phyloP scores from a whole-genome alignment of 371 early-diverging fungal genomes.

The Lichtheimia ornata region DNA sequence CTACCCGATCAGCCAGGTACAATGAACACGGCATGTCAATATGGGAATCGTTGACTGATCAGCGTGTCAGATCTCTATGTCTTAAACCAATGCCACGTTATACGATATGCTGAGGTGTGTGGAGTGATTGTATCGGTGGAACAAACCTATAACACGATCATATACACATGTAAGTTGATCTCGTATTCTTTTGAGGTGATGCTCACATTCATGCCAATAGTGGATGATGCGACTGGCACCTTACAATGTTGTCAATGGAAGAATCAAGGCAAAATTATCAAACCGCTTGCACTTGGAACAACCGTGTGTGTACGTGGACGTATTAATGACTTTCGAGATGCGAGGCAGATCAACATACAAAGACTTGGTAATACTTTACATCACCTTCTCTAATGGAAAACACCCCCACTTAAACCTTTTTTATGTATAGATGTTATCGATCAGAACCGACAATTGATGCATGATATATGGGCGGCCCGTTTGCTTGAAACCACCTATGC shows the following conservation, averaged over 20 bases:
- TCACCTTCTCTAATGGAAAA: not conserved
- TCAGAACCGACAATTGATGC: constrained; percentile 5
- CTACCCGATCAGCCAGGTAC: not conserved
- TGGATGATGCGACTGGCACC: constrained; percentile 10
- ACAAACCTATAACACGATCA: constrained; percentile 6
- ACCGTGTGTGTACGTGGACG: not conserved
- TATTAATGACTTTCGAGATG: not conserved
- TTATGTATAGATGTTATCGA: not conserved
- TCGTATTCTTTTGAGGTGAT: not conserved
- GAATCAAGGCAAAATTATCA: not conserved
- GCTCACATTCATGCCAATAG: constrained; percentile 5
- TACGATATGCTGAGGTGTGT: constrained; percentile 9
- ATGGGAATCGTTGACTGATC: not conserved
- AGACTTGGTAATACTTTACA: constrained; percentile 1
- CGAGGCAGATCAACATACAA: constrained; percentile 2
- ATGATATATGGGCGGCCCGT: constrained; percentile 2
- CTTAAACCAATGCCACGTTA: not conserved
- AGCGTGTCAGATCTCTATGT: not conserved
- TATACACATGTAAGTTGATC: constrained; percentile 1
- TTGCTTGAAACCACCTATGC: not conserved
- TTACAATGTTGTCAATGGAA: constrained; percentile 9
- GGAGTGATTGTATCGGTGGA: constrained; percentile 4
- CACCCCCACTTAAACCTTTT: not conserved
- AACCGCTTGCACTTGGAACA: not conserved
- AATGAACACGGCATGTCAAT: not conserved